Evolutionary conservation across 208 protist species (phyloP), one percentile per base, ranked within the genome.

Genomic region (Wallacemonas sp.): DNA sequence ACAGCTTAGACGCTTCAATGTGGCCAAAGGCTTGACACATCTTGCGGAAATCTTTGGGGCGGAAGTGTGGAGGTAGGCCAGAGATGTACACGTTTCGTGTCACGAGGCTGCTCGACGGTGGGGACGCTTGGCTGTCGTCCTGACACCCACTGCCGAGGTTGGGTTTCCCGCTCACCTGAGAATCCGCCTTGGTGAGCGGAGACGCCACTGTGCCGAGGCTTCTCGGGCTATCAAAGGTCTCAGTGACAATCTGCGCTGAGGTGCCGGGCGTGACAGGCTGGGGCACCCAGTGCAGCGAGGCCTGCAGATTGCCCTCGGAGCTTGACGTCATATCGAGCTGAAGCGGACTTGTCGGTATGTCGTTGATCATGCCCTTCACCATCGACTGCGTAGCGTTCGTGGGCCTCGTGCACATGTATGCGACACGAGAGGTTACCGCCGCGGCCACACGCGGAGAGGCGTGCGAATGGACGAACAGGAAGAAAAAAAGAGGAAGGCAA

Each of bases 71-170:
- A 0, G 85, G 76, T 32, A 92, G 67, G 12, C 85, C 85, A 12
- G 73, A 85, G 64, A 92, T 75, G 72, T 92, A 92, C 63, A 92
- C 81, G 71, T 92, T 92, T 50, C 83, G 78, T 39, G 46, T 39
- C 22, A 48, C 32, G n/a, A 74, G 12, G 42, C 62, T 37, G 57
- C 50, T 42, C 52, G 22, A 15, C 24, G n/a, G 36, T 6, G 50
- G 12, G 19, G 3, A 22, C 6, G 19, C 33, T 17, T 27, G 22
- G 17, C 12, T 29, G 54, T 29, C 37, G 21, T n/a, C 36, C 33
- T 27, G 50, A n/a, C 6, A 27, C 3, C 50, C 29, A 5, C 5
- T n/a, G 50, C 26, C 24, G 9, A 10, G 21, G 50, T n/a, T n/a
- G 50, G 29, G 15, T n/a, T 6, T 13, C 6, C 32, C 12, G 32